Evolutionary conservation across 306 rosid genomes (phyloP).

Genomic region (Canavalia gladiata): DNA sequence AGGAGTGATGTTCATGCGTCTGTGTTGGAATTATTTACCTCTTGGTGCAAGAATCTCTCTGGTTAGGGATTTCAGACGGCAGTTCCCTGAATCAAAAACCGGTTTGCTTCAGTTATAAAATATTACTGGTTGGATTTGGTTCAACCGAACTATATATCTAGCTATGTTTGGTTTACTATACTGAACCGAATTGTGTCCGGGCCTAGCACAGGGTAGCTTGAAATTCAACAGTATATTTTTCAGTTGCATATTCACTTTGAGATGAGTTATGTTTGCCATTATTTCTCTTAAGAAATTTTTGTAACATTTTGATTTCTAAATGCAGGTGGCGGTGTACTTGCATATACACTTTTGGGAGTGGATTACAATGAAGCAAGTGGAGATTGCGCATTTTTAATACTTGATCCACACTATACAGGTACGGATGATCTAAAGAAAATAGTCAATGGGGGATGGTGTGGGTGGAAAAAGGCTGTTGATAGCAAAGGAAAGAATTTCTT

Average conservation of each 20-base stretch:
- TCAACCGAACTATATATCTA: too few species aligned
- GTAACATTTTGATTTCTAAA: slow-evolving; percentile 33
- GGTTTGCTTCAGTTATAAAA: too few species aligned
- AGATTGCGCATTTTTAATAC: slow-evolving; percentile 91
- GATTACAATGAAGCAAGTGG: slow-evolving; percentile 92
- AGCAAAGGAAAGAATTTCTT: slow-evolving; percentile 87
- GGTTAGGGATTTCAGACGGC: neutral
- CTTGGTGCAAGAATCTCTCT: neutral
- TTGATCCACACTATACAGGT: slow-evolving; percentile 98
- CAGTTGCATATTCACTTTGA: slow-evolving; percentile 28
- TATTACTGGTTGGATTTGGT: neutral
- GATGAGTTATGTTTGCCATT: neutral
- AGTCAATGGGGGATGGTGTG: slow-evolving; percentile 91
- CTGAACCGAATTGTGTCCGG: neutral
- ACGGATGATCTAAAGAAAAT: slow-evolving; percentile 83
- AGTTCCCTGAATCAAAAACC: slow-evolving; percentile 11
- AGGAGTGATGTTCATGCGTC: neutral
- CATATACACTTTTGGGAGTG: slow-evolving; percentile 94
- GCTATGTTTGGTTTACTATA: neutral
- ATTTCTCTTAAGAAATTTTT: slow-evolving; percentile 1
- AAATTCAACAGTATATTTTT: slow-evolving; percentile 8
- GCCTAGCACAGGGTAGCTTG: slow-evolving; percentile 13
- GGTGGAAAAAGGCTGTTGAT: slow-evolving; percentile 96
- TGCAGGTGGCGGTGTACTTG: slow-evolving; percentile 97
- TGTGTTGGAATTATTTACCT: neutral